These are phyloP conservation scores for Diaporthe sp. DNA, from an alignment of 2,329 filamentous ascomycete species.

Conservation along the genomic window DNA sequence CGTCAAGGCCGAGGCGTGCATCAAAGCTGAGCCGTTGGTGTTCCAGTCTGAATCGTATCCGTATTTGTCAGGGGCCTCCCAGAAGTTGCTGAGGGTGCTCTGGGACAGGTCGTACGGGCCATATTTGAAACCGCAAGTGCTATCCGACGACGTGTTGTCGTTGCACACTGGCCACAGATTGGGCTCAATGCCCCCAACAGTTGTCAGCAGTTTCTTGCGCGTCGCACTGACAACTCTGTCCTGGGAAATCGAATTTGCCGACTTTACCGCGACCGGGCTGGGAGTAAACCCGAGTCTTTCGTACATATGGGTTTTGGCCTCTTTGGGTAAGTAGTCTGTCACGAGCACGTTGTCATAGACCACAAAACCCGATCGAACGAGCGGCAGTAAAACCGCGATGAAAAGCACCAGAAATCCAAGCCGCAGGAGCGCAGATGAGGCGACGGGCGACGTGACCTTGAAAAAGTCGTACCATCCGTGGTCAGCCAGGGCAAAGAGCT, in stretches of 20 bases:
- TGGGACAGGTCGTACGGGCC: slow-evolving; percentile 24
- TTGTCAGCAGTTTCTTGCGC: slow-evolving; percentile 1
- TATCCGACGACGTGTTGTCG: not conserved
- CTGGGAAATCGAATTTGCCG: fast-evolving
- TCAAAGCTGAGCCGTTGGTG: slow-evolving; percentile 22
- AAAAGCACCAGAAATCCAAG: slow-evolving; percentile 13
- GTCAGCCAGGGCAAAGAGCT: slow-evolving; percentile 44
- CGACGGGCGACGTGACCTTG: not conserved
- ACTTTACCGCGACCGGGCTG: not conserved
- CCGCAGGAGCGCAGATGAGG: not conserved
- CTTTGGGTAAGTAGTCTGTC: not conserved
- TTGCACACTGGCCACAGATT: slow-evolving; percentile 31
- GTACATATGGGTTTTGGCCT: too few species aligned
- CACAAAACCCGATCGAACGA: slow-evolving; percentile 12
- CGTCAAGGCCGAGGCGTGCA: slow-evolving; percentile 23
- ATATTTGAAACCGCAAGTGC: slow-evolving; percentile 26
- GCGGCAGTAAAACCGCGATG: slow-evolving; percentile 10
- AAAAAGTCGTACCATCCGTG: slow-evolving; percentile 38
- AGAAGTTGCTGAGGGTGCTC: slow-evolving; percentile 31
- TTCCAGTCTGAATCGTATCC: not conserved
- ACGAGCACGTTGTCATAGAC: not conserved
- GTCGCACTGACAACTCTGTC: not conserved
- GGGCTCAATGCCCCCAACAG: slow-evolving; percentile 16
- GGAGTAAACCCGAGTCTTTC: not conserved
- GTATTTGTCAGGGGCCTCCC: not conserved